Conservation (phyloP, 2,329 filamentous ascomycete genomes). For the Alternaria alternata region DNA sequence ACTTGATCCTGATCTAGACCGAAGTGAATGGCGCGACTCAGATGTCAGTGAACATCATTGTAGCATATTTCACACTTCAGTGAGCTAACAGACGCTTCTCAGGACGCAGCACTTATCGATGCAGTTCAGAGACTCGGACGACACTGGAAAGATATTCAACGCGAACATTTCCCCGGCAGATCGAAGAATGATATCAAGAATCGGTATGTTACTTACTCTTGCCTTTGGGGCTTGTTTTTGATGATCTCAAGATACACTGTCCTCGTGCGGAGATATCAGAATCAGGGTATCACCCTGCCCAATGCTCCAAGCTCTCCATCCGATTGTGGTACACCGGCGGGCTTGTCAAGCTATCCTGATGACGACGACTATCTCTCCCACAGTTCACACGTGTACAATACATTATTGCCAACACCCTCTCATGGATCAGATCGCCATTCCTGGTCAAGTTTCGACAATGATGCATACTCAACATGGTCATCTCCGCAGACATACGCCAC, state of each 20-base stretch:
- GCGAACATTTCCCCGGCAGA: conserved; percentile 45
- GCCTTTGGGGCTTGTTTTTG: background rate
- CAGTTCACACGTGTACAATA: conserved; percentile 24
- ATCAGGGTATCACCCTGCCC: conserved; percentile 39
- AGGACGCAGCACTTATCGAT: conserved; percentile 44
- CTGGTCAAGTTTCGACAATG: conserved; percentile 32
- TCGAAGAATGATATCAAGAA: conserved; percentile 54
- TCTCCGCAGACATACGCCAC: conserved; percentile 30
- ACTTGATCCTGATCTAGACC: conserved; percentile 54
- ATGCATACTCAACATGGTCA: conserved; percentile 34
- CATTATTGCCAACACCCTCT: conserved; percentile 25
- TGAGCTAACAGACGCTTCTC: background rate
- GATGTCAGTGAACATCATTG: conserved; percentile 37
- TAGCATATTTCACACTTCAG: background rate
- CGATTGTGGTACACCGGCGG: conserved; percentile 24
- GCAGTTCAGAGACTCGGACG: conserved; percentile 46
- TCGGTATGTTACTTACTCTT: conserved; percentile 31
- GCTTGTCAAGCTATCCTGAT: conserved; percentile 21
- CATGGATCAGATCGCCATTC: conserved; percentile 31
- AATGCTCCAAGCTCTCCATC: conserved; percentile 33
- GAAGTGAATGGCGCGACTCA: conserved; percentile 49
- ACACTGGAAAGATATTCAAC: conserved; percentile 52
- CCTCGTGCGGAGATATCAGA: conserved; percentile 41
- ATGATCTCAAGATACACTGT: conserved; percentile 38
- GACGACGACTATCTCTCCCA: conserved; percentile 33